Conservation (phyloP, 2,329 filamentous ascomycete genomes). For the Neoscytalidium dimidiatum region DNA sequence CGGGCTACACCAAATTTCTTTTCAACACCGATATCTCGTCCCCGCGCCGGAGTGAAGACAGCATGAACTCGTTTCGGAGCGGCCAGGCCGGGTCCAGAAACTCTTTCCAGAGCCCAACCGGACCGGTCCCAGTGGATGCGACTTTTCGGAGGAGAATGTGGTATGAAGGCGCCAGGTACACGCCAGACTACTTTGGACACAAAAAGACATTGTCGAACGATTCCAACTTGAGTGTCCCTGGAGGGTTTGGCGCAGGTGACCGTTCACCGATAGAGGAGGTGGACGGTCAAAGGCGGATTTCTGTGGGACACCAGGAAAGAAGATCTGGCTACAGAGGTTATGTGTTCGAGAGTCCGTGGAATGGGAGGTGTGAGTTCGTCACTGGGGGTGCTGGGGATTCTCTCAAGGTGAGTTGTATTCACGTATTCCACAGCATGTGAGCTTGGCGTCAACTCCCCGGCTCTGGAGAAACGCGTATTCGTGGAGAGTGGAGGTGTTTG, state of each 20-base stretch:
- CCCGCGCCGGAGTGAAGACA: slow-evolving; percentile 11
- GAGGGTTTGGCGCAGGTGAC: background rate
- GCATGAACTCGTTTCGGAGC: background rate
- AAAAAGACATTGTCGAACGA: slow-evolving; percentile 36
- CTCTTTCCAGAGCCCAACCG: slow-evolving; percentile 24
- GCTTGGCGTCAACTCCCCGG: too few species aligned
- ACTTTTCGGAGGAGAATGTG: slow-evolving; percentile 49
- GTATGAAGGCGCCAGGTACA: slow-evolving; percentile 48
- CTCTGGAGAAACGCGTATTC: background rate
- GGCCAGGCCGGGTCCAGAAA: slow-evolving; percentile 2
- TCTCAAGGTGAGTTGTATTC: slow-evolving; percentile 50
- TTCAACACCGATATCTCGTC: slow-evolving; percentile 26
- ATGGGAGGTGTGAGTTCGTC: slow-evolving; percentile 80
- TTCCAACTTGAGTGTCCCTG: slow-evolving; percentile 45
- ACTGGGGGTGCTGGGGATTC: slow-evolving; percentile 75
- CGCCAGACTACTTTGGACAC: slow-evolving; percentile 43
- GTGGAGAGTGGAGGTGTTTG: background rate
- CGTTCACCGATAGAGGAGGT: slow-evolving; percentile 1
- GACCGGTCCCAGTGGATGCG: slow-evolving; percentile 20
- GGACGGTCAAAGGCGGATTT: background rate
- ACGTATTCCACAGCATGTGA: background rate
- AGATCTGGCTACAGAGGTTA: slow-evolving; percentile 63
- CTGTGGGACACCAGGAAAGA: slow-evolving; percentile 40
- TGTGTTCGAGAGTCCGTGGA: slow-evolving; percentile 83
- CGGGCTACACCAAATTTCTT: slow-evolving; percentile 61